Base-by-base conservation (phyloP, 768 basidiomycete species). In the Rossbeevera mucosa region DNA sequence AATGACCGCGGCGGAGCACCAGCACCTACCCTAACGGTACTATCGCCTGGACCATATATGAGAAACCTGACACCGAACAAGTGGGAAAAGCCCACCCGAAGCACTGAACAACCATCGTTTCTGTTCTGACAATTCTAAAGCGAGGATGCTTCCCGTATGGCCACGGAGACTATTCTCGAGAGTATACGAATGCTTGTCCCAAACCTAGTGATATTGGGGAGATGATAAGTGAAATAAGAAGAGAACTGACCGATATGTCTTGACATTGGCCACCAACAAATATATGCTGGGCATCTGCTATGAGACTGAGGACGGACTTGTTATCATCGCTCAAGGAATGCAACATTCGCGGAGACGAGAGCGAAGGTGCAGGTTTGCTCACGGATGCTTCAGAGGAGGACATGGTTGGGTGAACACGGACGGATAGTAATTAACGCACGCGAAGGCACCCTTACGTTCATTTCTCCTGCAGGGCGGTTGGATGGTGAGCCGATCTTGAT, bases 91-190 rank as follows among this genome's bases (percentile, higher is more conserved):
- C 78, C 53, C 65, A 89, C 92, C 88, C 43, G 91, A 93, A 5
- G 91, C 86, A 57, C 93, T 95, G 63, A 96, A 89, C 24, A 96
- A 64, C 93, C 93, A 95, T 43, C 79, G 74, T 62, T 82, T 85
- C 50, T 88, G 85, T 49, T 79, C 70, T 7, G 85, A 87, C 55
- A 88, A 80, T 59, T 88, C 85, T 44, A 96, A 72, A 8, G 85
- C 85, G 20, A 96, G 76, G 2, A 96, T 84, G 56, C 88, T 90
- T 7, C 88, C 91, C 0, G 85, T 85, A 64, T 95, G 94, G 3
- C 93, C 94, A 16, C 78, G 72, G 11, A 95, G 76, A 13, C 81
- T 82, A 26, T 79, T 76, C 63, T 83, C 82, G 26, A 90, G 74
- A 3, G 80, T 79, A 54, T 89, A 86, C 0, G 85, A 79, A 31